Base-by-base conservation (phyloP, 2,329 filamentous ascomycete genomes). In the Microsporum audouinii region DNA sequence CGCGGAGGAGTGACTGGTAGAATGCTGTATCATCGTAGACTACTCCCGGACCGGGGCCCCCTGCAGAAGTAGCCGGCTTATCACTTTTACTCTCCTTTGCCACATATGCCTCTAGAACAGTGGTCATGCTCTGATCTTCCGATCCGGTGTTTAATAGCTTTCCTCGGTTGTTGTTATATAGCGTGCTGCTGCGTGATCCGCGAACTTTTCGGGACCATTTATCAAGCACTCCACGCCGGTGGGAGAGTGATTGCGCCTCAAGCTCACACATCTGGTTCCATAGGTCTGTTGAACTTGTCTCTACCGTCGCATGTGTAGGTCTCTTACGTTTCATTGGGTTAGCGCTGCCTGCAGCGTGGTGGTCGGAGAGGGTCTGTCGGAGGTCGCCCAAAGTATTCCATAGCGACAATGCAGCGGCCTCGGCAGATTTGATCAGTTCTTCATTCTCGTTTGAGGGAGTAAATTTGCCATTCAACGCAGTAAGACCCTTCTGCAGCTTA, bases 11-110 rank as follows among this genome's bases (percentile, higher is more conserved):
- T 12, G 94, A 78, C 72, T 95, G 90, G 76, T 99, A 99, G 73
- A 97, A 96, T 71, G 95, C 86, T 8, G 89, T 89, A 68, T 99
- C 94, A 71, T 97, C 92, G 77, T 94, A 99, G 66, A 96, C 85
- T 66, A 96, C 85, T 23, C 79, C 75, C 0, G 73, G 71, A 68
- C 86, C 84, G 66, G 14, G 61, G 43, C 17, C 59, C n/a, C 60
- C 58, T 41, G 61, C 62, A 29, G 63, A 33, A 2, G 60, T 38
- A 41, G 53, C 10, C 23, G 59, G 12, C 23, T 27, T 33, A 12
- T 62, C 49, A 41, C 73, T 70, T 4, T 70, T 68, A 2, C 68
- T 66, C 64, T 77, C 74, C 6, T 75, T 71, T 6, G 75, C 73
- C 55, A 79, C 66, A 63, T 79, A 73, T 23, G 76, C 71, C 63